Base-by-base conservation (phyloP, 805 yeast genomes). In the Jamesozyma rosinii region DNA sequence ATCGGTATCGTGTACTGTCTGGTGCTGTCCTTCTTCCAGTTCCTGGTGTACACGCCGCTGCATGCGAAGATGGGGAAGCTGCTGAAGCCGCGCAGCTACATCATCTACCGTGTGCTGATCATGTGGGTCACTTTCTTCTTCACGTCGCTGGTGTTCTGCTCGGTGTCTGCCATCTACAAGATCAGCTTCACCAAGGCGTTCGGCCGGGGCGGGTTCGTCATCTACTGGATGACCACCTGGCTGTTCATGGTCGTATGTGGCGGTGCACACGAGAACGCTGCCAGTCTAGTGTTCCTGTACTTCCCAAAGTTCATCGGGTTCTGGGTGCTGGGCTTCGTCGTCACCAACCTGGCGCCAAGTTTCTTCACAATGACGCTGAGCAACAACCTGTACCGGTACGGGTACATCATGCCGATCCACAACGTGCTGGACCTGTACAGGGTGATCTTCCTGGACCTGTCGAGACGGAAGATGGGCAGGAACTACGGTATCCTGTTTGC, bases 191-290 rank as follows among this genome's bases (percentile, higher is more conserved):
- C 74, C 14, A 53, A 42, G 2, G 62, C 84, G 0, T 83, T 76
- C 65, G 87, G 85, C 1, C 67, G 62, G 29, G 75, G 78, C 5
- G 94, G 94, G 0, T 84, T 83, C 59, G 71, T 84, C 31, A 79
- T 83, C 1, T 74, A 74, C 49, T 85, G 92, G 92, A 70, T 80
- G 74, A 49, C 78, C 19, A 69, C 78, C 4, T 85, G 66, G 57
- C 51, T 83, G 38, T 74, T 85, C 4, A 79, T 84, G 85, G 65
- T 77, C 45, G 84, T 88, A 0, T 81, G 82, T 29, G 94, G 90
- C 45, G 75, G 82, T 38, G 78, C 81, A 19, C 81, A 79, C 55
- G 92, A 84, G 60, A 76, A 79, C 47, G 63, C 73, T 49, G 77
- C 79, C 0, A 57, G 77, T 59, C 22, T 81, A 5, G 55, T 73